These are phyloP conservation scores for Globisporangium canariense DNA, from an alignment of 352 stramenopile genomes.

Conservation along the genomic window DNA sequence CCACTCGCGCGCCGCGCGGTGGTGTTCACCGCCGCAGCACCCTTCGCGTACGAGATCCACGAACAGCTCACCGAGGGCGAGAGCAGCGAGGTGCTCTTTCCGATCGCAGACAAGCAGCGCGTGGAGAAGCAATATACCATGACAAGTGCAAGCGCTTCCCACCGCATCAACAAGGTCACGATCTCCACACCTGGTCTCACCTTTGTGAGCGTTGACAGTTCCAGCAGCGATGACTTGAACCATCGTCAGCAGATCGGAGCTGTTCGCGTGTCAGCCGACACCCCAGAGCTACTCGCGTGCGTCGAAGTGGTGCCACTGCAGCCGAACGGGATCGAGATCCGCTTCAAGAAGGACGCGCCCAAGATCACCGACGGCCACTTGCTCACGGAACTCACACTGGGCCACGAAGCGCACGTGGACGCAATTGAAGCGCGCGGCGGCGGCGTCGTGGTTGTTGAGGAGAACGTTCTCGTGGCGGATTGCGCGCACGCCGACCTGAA, in stretches of 20 bases:
- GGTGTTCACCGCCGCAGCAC: background rate
- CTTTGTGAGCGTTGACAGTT: conserved; percentile 1
- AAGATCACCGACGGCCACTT: conserved; percentile 3
- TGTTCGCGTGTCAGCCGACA: conserved; percentile 9
- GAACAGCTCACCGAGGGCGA: background rate
- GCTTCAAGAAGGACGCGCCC: conserved; percentile 9
- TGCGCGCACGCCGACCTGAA: conserved; percentile 3
- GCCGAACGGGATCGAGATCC: conserved; percentile 12
- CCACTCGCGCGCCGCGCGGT: background rate
- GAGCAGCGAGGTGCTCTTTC: conserved; percentile 5
- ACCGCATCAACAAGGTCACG: conserved; percentile 5
- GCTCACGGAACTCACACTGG: conserved; percentile 10
- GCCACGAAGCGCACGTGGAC: conserved; percentile 3
- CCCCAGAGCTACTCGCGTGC: conserved; percentile 7
- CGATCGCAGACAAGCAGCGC: conserved; percentile 8
- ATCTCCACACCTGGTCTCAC: conserved; percentile 13
- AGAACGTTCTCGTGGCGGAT: conserved; percentile 12
- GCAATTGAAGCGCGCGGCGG: background rate
- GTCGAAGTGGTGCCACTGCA: conserved; percentile 14
- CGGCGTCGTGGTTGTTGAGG: conserved; percentile 11
- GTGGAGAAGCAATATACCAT: conserved; percentile 11
- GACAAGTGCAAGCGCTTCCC: background rate
- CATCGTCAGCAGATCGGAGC: conserved; percentile 1
- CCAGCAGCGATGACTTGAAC: background rate
- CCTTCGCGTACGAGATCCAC: conserved; percentile 8